Conservation (phyloP, 495 filamentous ascomycete genomes). For the Lepraria neglecta region DNA sequence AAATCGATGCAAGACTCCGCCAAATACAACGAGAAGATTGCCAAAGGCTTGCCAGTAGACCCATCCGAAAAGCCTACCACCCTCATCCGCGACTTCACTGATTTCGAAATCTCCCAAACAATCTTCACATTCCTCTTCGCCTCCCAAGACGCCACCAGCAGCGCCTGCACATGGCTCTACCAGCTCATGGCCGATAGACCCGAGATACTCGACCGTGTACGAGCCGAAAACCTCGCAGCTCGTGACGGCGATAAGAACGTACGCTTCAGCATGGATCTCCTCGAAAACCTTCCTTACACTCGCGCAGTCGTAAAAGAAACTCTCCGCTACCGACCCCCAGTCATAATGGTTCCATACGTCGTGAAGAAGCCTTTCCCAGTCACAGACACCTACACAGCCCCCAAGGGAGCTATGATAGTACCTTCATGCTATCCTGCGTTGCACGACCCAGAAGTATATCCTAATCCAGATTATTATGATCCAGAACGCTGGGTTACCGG, state of each 20-base stretch:
- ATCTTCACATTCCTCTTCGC: slow-evolving; percentile 98
- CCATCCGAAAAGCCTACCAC: slow-evolving; percentile 70
- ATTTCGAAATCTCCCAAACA: slow-evolving; percentile 91
- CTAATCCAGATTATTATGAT: slow-evolving; percentile 75
- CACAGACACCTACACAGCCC: slow-evolving; percentile 76
- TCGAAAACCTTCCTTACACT: slow-evolving; percentile 85
- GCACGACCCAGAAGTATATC: slow-evolving; percentile 89
- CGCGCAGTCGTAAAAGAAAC: slow-evolving; percentile 90
- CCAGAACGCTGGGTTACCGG: slow-evolving; percentile 92
- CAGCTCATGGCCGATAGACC: slow-evolving; percentile 91
- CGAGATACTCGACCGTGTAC: slow-evolving; percentile 80
- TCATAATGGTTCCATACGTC: slow-evolving; percentile 95
- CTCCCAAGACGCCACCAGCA: slow-evolving; percentile 92
- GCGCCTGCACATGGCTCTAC: slow-evolving; percentile 90
- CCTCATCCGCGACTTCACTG: slow-evolving; percentile 77
- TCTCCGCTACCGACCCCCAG: slow-evolving; percentile 90
- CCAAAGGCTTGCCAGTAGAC: slow-evolving; percentile 59
- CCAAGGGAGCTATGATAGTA: slow-evolving; percentile 92
- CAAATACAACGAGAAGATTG: slow-evolving; percentile 66
- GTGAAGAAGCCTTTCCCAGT: slow-evolving; percentile 95
- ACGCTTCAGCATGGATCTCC: slow-evolving; percentile 68
- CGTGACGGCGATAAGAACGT: slow-evolving; percentile 71
- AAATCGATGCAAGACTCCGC: slow-evolving; percentile 76
- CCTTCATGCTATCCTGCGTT: slow-evolving; percentile 84
- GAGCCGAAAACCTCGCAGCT: slow-evolving; percentile 79